Evolutionary conservation across 1,284 basidiomycete genomes (phyloP).

Genomic region (Cutaneotrichosporon sp.): DNA sequence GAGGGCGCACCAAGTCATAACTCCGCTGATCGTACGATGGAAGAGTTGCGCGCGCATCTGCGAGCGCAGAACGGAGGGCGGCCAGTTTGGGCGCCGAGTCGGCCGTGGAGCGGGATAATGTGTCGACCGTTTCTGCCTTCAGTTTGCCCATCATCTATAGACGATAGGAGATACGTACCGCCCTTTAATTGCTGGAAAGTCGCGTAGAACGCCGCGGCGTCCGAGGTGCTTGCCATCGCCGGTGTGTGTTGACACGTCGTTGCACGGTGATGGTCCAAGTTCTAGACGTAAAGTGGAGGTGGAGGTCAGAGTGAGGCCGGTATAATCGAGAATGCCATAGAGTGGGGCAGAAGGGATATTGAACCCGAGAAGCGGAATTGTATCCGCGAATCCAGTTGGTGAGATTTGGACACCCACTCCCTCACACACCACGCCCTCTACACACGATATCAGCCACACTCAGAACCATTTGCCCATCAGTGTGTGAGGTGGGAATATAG

Average conservation of each 20-base stretch:
- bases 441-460: too few species aligned
- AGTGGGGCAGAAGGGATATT: too few species aligned
- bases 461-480: too few species aligned
- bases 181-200: constrained; percentile 27
- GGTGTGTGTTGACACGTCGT: not conserved
- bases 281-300: not conserved
- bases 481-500: too few species aligned
- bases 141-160: not conserved
- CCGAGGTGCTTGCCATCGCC: constrained; percentile 21
- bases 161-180: constrained; percentile 1
- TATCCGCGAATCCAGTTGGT: not conserved
- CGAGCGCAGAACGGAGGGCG: constrained; percentile 50
- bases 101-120: not conserved
- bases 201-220: constrained; percentile 31
- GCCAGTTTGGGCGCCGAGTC: constrained; percentile 10
- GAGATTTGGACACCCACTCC: not conserved
- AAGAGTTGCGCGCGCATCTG: constrained; percentile 63
- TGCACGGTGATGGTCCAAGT: too few species aligned
- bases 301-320: not conserved
- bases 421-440: too few species aligned
- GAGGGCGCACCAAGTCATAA: constrained; percentile 62
- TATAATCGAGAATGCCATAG: not conserved
- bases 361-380: too few species aligned
- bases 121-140: constrained; percentile 9
- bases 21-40: constrained; percentile 72